phyloP scores from a whole-genome alignment of 441 rosid genomes.

The Flueggea neowawraea region DNA sequence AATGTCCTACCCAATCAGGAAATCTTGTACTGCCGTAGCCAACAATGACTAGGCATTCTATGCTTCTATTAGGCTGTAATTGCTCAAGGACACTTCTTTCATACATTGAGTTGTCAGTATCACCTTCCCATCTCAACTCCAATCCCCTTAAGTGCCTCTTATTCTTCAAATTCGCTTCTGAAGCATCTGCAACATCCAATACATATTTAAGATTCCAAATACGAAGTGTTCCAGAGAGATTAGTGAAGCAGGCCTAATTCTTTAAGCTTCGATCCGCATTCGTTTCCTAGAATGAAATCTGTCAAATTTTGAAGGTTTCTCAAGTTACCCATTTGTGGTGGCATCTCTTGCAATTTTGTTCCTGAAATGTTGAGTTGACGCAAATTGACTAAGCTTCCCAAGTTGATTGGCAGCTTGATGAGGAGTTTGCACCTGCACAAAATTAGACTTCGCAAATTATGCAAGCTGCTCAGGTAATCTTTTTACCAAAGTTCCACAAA shows the following conservation, averaged over 20 bases:
- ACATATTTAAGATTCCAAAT: conserved; percentile 18
- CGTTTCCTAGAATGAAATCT: conserved; percentile 16
- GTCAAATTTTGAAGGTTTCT: no score
- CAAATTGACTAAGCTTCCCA: no score
- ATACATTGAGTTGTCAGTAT: neutral
- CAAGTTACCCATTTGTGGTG: no score
- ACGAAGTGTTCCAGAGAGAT: conserved; percentile 20
- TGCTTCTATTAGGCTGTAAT: conserved; percentile 19
- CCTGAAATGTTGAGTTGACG: no score
- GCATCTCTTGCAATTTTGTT: no score
- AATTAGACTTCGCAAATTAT: no score
- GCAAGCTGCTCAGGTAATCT: conserved; percentile 8
- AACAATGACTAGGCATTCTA: conserved; percentile 12
- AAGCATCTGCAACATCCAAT: conserved; percentile 12
- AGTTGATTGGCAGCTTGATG: no score
- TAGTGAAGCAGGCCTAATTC: conserved; percentile 13
- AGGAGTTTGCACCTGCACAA: no score
- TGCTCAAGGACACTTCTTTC: conserved; percentile 14
- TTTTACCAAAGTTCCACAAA: neutral
- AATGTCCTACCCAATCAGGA: conserved; percentile 27
- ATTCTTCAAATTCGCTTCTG: conserved; percentile 11
- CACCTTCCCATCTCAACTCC: conserved; percentile 17
- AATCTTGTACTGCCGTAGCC: conserved; percentile 14
- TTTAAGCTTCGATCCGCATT: conserved; percentile 15
- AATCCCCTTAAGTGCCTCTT: conserved; percentile 19